Evolutionary conservation across 768 basidiomycete species (phyloP), one percentile per base, ranked within the genome.

Genomic region (Leucocoprinus sp.): DNA sequence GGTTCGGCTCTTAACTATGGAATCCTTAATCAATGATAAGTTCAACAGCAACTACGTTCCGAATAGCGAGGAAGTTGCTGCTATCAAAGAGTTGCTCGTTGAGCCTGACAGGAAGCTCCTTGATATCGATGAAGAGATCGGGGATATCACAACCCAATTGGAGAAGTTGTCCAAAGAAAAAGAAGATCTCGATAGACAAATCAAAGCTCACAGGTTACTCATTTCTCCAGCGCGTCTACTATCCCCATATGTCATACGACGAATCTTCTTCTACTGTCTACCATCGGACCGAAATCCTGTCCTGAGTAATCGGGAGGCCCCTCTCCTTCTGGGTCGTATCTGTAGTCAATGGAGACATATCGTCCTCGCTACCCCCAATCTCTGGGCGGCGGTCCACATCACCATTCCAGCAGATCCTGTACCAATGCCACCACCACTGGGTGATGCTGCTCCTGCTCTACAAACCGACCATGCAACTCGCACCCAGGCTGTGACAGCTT

Each of bases 351-450:
- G 57, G 57, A 42, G 57, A 19, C 40, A 48, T 9, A 37, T 58
- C 6, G 43, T 50, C 4, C 39, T 52, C 2, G 43, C 35, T 14
- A 50, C 50, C 7, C 52, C 57, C 14, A 45, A 50, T 7, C 46
- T 58, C 18, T 58, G 56, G 56, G 29, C 52, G 5, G 26, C 53
- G 12, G 42, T 56, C 15, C 52, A 56, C 31, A 54, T 56, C 34
- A 45, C 53, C 18, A 43, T 55, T 28, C 56, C 56, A 11, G 23
- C 42, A 21, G 36, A 51, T 17, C 50, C 50, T 2, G 36, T 37
- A 21, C 27, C 5, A 12, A 28, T 45, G 14, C 37, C 43, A 36
- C 45, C 35, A 34, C 34, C 37, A 26, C 23, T 14, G 4, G n/a
- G 31, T 1, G 28, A 21, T 42, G 29, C 23, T 17, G 40, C n/a